phyloP scores from a whole-genome alignment of 768 basidiomycete genomes.

The Auriscalpium microsporum region DNA sequence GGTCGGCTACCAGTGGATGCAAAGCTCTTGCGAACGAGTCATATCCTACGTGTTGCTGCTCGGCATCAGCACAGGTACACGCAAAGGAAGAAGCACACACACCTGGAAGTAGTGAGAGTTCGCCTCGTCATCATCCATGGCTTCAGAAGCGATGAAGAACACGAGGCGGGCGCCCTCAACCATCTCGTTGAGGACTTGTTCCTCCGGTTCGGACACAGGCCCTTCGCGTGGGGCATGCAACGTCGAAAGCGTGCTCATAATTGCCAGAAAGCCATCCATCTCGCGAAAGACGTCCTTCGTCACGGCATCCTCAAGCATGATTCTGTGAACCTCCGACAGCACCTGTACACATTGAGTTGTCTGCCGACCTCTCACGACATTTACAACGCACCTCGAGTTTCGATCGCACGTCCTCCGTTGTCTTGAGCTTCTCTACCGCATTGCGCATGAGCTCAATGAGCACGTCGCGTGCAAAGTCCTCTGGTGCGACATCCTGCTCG shows the following conservation, averaged over 20 bases:
- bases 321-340: slow-evolving; percentile 56
- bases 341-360: slow-evolving; percentile 32
- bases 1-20: slow-evolving; percentile 39
- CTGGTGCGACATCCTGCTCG: slow-evolving; percentile 35
- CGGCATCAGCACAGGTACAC: background rate
- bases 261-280: slow-evolving; percentile 69
- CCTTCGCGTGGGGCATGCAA: slow-evolving; percentile 30
- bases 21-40: slow-evolving; percentile 54
- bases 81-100: slow-evolving; percentile 17
- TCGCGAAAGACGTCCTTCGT: slow-evolving; percentile 76
- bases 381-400: slow-evolving; percentile 43
- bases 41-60: slow-evolving; percentile 54
- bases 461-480: slow-evolving; percentile 69
- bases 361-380: background rate
- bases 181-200: slow-evolving; percentile 28
- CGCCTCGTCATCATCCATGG: slow-evolving; percentile 43
- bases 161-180: slow-evolving; percentile 51
- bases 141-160: slow-evolving; percentile 58
- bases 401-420: slow-evolving; percentile 35
- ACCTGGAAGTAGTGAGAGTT: slow-evolving; percentile 67
- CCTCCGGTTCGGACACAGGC: slow-evolving; percentile 30
- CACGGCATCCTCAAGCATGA: slow-evolving; percentile 53
- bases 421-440: slow-evolving; percentile 61
- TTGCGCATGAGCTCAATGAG: slow-evolving; percentile 63
- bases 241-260: slow-evolving; percentile 66